Evolutionary conservation across 495 filamentous ascomycete species (phyloP), one percentile per base, ranked within the genome.

Genomic region (Aspergillus taichungensis): DNA sequence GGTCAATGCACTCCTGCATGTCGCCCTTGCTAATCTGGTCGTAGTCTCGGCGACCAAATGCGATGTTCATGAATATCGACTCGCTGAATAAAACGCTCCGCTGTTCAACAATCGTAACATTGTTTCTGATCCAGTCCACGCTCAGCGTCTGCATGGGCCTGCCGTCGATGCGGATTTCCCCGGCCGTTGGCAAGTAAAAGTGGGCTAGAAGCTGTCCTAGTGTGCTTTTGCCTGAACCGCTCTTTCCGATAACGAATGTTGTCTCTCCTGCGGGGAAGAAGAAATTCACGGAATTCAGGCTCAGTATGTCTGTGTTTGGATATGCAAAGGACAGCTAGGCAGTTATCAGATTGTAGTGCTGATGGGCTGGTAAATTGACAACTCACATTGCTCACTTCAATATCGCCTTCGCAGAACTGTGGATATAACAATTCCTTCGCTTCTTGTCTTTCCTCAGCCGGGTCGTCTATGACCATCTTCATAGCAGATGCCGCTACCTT

Each of bases 221-320:
- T 0, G 92, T 97, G 55, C 87, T 95, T 59, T 98, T 98, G 0
- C 92, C 92, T 9, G 88, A 95, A 1, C 92, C 92, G 52, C 88
- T 95, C 43, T 73, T 74, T 2, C 92, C 92, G 43, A 96, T 76
- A 6, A 98, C 71, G 50, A 94, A 97, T 3, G 79, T 88, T 5
- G 84, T 82, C 54, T 84, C 68, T 0, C 84, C 80, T 0, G 84
- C 71, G 1, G 78, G 76, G 49, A 97, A 94, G 49, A 72, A 74
- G 37, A 95, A 77, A 11, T 64, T 77, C 2, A 67, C 66, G 8
- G 74, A 69, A 0, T 76, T 61, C 6, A 97, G 71, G 13, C 81
- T 84, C 0, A 62, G 43, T 46, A 78, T 76, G 1, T 76, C 63
- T 0, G 79, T 80, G 14, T 85, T 83, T 2, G 91, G 86, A 56